Evolutionary conservation across 768 basidiomycete genomes (phyloP).

Genomic region (Amanita phalloides): DNA sequence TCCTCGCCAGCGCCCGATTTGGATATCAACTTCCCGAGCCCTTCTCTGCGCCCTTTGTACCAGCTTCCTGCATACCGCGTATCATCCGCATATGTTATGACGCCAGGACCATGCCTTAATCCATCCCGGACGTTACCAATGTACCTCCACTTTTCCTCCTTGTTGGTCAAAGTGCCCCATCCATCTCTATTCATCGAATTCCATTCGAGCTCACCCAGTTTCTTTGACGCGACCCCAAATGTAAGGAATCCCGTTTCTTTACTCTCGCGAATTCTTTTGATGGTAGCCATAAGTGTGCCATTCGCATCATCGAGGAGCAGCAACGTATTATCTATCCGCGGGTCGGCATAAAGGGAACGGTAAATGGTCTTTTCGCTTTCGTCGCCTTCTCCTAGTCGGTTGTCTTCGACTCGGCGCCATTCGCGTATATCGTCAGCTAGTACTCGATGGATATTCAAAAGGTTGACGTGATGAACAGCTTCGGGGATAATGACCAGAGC

Average conservation of each 20-base stretch:
- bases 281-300: neutral
- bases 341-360: neutral
- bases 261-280: neutral
- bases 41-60: slow-evolving; percentile 8
- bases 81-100: slow-evolving; percentile 8
- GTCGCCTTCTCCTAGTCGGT: neutral
- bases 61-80: slow-evolving; percentile 10
- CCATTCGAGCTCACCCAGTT: slow-evolving; percentile 8
- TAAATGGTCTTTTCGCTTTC: neutral
- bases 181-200: slow-evolving; percentile 8
- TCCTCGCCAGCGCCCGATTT: neutral
- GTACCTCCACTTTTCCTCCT: slow-evolving; percentile 8
- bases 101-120: slow-evolving; percentile 9
- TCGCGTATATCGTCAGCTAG: slow-evolving; percentile 2
- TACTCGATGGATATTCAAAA: slow-evolving; percentile 4
- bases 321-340: neutral
- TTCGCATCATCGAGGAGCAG: neutral
- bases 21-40: slow-evolving; percentile 5
- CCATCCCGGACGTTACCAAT: slow-evolving; percentile 9
- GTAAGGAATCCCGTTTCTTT: slow-evolving; percentile 3
- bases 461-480: slow-evolving; percentile 2
- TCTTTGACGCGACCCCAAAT: neutral
- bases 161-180: slow-evolving; percentile 9
- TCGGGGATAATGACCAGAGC: slow-evolving; percentile 6
- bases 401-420: slow-evolving; percentile 1